phyloP scores from a whole-genome alignment of 2,329 filamentous ascomycete species.

The Colletotrichum euphorbiae region DNA sequence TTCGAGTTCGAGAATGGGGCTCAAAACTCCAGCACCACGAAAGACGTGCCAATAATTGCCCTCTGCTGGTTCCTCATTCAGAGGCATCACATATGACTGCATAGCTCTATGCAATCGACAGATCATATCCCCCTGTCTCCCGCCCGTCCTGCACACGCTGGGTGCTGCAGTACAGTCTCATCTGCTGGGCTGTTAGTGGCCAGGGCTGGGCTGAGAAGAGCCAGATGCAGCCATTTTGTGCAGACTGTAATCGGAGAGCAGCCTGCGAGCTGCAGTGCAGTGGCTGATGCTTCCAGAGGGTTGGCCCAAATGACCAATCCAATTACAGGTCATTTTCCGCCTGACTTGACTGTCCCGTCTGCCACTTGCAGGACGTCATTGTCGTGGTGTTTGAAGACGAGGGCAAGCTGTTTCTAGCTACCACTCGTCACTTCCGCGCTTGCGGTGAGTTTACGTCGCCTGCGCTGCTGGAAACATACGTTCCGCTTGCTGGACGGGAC shows the following conservation, averaged over 20 bases:
- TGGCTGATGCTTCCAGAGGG: conserved; percentile 14
- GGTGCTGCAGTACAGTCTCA: conserved; percentile 16
- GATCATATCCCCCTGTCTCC: conserved; percentile 33
- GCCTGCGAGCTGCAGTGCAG: conserved; percentile 36
- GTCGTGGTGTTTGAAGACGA: conserved; percentile 12
- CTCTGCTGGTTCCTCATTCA: conserved; percentile 11
- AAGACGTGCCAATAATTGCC: background rate
- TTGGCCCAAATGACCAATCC: conserved; percentile 36
- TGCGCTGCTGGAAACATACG: too few species aligned
- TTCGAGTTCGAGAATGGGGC: conserved; percentile 35
- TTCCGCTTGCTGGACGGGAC: too few species aligned
- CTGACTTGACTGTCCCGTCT: conserved; percentile 34
- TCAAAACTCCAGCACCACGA: background rate
- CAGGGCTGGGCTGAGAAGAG: conserved; percentile 30
- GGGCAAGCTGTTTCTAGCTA: too few species aligned
- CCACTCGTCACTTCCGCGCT: too few species aligned
- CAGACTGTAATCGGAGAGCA: conserved; percentile 15
- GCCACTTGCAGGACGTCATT: conserved; percentile 39
- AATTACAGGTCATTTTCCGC: conserved; percentile 21
- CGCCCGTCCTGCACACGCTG: conserved; percentile 26
- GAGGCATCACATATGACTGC: conserved; percentile 32
- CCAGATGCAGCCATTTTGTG: conserved; percentile 21
- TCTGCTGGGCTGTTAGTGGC: conserved; percentile 31
- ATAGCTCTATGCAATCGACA: conserved; percentile 26
- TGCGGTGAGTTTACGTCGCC: too few species aligned